Evolutionary conservation across 2,329 filamentous ascomycete genomes (phyloP), one percentile per base, ranked within the genome.

Genomic region (Sordariomycetes sp.): DNA sequence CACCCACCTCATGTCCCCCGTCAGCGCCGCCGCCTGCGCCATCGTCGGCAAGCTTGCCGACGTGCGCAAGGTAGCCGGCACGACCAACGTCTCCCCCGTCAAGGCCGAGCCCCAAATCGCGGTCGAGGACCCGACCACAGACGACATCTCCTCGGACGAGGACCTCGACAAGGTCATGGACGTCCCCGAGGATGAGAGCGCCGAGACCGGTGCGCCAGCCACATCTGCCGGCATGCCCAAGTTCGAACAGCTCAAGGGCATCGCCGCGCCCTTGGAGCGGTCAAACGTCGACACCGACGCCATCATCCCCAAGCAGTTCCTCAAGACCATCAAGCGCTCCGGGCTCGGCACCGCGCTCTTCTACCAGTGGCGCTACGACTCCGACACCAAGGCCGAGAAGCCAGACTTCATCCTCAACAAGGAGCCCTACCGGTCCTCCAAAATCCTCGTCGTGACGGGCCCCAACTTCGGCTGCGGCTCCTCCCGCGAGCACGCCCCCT

Each of bases 251-350:
- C 75, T 93, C 46, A 90, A 83, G 63, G 92, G 90, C 38, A 81
- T 90, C 44, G 86, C 87, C 2, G 92, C 88, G 9, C 86, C 86
- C 3, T 66, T 98, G 59, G 84, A 94, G 42, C 78, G 83, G 49
- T 72, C 82, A 45, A 98, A 98, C 58, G 79, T 95, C 48, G 92
- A 98, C 65, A 98, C 92, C n/a, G 92, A 98, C 51, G 90, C 90
- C 53, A 95, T 96, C 61, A 98, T 98, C 47, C 92, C 92, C 44
- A 98, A 98, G 64, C 92, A 98, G 58, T 98, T 96, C 68, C 75
- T 98, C 43, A 98, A 96, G 70, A 98, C 92, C 26, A 96, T 96
- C 64, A 96, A 96, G 73, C 86, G 92, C 39, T 94, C 90, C 2
- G 92, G 92, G 44, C 82, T 98, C 8, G 88, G 88, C 38, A 73